phyloP scores from a whole-genome alignment of 306 rosid genomes.

The Oxytropis ochrocephala region DNA sequence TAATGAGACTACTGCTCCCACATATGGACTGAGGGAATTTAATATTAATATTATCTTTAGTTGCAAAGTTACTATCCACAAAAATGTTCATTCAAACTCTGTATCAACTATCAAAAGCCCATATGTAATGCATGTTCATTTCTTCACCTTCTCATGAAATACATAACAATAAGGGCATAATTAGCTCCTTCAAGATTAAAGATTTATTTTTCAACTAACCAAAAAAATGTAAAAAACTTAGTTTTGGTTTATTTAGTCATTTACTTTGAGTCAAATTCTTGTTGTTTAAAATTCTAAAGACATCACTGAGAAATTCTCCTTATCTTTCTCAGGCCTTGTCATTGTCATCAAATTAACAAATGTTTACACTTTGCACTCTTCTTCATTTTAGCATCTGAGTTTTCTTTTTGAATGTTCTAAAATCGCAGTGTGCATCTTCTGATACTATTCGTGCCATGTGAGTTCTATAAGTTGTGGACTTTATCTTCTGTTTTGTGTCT shows the following conservation, averaged over 20 bases:
- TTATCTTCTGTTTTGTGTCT: conserved; percentile 1
- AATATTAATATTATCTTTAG: neutral
- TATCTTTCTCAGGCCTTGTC: neutral
- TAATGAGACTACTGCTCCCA: neutral
- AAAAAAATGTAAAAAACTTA: neutral
- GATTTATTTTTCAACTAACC: neutral
- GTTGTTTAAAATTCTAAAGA: neutral
- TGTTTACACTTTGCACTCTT: conserved; percentile 4
- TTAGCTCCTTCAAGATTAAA: neutral
- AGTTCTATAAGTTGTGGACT: neutral
- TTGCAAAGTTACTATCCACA: neutral
- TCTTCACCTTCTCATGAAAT: neutral
- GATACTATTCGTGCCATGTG: neutral
- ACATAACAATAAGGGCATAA: neutral
- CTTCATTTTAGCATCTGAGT: neutral
- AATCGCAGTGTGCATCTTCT: neutral
- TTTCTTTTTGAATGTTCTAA: neutral
- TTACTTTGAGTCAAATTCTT: conserved; percentile 4
- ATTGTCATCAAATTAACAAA: neutral
- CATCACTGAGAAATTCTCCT: neutral
- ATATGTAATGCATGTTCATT: neutral
- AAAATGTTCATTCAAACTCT: neutral
- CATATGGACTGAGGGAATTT: neutral
- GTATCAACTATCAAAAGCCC: neutral
- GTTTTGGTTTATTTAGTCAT: neutral